Evolutionary conservation across 208 protist genomes (phyloP).

Genomic region (Leishmania tarentolae): DNA sequence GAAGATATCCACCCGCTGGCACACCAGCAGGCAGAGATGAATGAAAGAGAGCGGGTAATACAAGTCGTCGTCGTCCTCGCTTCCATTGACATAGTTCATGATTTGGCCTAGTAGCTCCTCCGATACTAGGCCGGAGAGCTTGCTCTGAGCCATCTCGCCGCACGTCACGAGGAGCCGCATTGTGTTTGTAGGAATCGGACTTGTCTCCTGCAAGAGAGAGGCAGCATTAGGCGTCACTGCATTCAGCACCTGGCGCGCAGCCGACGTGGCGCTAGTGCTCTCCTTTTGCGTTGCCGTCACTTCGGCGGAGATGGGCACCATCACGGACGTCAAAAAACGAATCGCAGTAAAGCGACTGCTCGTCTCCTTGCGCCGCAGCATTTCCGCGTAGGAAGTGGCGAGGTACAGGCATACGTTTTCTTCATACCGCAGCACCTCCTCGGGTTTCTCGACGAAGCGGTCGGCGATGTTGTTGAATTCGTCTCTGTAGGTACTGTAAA

Average conservation of each 20-base stretch:
- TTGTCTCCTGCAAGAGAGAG: slow-evolving; percentile 65
- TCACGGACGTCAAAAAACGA: slow-evolving; percentile 70
- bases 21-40: slow-evolving; percentile 33
- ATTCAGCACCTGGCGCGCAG: slow-evolving; percentile 35
- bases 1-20: slow-evolving; percentile 31
- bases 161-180: slow-evolving; percentile 81
- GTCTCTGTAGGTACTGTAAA: slow-evolving; percentile 64
- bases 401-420: slow-evolving; percentile 54
- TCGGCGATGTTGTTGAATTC: slow-evolving; percentile 72
- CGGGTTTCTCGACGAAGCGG: slow-evolving; percentile 53
- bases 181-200: slow-evolving; percentile 84
- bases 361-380: slow-evolving; percentile 54
- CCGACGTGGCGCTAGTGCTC: slow-evolving; percentile 21
- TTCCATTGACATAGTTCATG: slow-evolving; percentile 41
- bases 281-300: slow-evolving; percentile 28
- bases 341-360: slow-evolving; percentile 70
- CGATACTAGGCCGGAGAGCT: slow-evolving; percentile 39
- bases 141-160: slow-evolving; percentile 51
- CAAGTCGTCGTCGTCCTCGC: slow-evolving; percentile 43
- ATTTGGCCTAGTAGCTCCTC: slow-evolving; percentile 34
- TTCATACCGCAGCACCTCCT: slow-evolving; percentile 51
- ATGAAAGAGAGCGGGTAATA: slow-evolving; percentile 50
- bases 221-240: slow-evolving; percentile 45
- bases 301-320: slow-evolving; percentile 51
- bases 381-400: slow-evolving; percentile 60